Conservation (phyloP, 495 filamentous ascomycete genomes). For the Peziza echinospora region DNA sequence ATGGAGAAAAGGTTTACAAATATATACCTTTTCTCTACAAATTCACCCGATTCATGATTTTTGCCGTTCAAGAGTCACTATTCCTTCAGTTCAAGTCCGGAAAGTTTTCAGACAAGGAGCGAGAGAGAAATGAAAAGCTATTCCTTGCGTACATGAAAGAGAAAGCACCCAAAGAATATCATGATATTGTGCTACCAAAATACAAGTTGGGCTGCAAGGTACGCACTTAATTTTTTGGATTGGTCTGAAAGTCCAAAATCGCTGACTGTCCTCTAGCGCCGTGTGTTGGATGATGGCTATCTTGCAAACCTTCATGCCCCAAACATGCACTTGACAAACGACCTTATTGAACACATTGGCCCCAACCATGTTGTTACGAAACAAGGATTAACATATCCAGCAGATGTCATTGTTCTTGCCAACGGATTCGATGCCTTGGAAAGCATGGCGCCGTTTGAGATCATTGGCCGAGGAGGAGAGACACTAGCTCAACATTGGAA, state of each 20-base stretch:
- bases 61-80: neutral
- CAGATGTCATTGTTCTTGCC: slow-evolving; percentile 37
- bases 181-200: slow-evolving; percentile 39
- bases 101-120: neutral
- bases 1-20: slow-evolving; percentile 5
- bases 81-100: neutral
- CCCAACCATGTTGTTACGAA: slow-evolving; percentile 15
- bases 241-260: no score
- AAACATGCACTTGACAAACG: slow-evolving; percentile 32
- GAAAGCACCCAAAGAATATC: slow-evolving; percentile 35
- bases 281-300: slow-evolving; percentile 36
- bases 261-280: slow-evolving; percentile 14
- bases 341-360: slow-evolving; percentile 20
- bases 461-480: slow-evolving; percentile 26
- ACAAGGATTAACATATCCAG: slow-evolving; percentile 25
- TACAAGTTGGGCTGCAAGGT: slow-evolving; percentile 42
- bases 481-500: slow-evolving; percentile 33
- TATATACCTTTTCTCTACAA: neutral
- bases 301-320: slow-evolving; percentile 30
- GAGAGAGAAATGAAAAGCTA: slow-evolving; percentile 21
- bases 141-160: slow-evolving; percentile 29
- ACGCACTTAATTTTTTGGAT: neutral
- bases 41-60: neutral
- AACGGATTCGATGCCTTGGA: slow-evolving; percentile 33
- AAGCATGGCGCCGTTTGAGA: slow-evolving; percentile 24